phyloP scores from a whole-genome alignment of 352 stramenopile genomes.

The Phytopythium ostracodes region DNA sequence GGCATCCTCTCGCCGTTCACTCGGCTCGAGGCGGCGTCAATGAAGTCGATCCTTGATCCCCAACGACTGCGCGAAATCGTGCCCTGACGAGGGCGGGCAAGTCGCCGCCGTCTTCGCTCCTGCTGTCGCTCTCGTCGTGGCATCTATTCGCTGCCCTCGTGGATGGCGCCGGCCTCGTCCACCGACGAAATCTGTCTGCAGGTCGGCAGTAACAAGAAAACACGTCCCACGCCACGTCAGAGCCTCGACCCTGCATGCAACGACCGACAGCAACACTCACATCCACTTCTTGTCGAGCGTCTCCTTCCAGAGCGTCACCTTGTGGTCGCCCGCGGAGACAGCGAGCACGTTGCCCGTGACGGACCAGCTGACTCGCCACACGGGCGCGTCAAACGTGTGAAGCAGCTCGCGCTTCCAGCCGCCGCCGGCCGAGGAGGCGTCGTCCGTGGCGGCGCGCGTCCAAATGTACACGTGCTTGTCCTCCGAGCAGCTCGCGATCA shows the following conservation, averaged over 20 bases:
- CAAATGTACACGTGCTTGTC: conserved; percentile 95
- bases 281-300: conserved; percentile 96
- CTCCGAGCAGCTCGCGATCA: conserved; percentile 91
- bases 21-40: too few species aligned
- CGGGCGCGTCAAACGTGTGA: conserved; percentile 93
- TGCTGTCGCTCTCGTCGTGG: conserved; percentile 3
- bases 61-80: too few species aligned
- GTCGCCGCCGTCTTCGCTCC: neutral
- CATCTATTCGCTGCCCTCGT: conserved; percentile 70
- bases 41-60: too few species aligned
- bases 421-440: conserved; percentile 31
- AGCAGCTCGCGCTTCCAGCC: conserved; percentile 92
- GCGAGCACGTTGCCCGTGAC: conserved; percentile 97
- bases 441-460: conserved; percentile 72
- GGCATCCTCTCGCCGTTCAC: too few species aligned
- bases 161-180: conserved; percentile 76
- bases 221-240: conserved; percentile 15
- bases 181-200: conserved; percentile 87
- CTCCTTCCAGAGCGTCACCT: conserved; percentile 98
- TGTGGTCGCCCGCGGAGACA: conserved; percentile 96
- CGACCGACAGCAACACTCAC: conserved; percentile 34
- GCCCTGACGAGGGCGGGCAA: neutral
- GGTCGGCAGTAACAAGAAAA: neutral
- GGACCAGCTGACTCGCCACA: conserved; percentile 99
- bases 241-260: neutral